Evolutionary conservation across 1,139 yeast genomes (phyloP).

Genomic region (Nakaseomyces uthaithaninus): DNA sequence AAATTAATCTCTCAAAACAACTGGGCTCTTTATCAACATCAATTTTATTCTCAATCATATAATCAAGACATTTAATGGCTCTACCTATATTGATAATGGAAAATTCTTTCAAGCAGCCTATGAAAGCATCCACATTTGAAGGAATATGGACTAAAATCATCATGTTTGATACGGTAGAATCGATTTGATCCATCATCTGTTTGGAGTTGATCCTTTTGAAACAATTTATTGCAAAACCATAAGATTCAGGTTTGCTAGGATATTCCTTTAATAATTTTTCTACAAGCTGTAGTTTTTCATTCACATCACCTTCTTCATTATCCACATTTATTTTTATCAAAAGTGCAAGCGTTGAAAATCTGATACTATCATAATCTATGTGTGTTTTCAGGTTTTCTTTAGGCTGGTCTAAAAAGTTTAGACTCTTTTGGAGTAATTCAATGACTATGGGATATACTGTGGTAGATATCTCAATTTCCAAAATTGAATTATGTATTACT

Average conservation of each 20-base stretch:
- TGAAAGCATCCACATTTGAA: slow-evolving; percentile 15
- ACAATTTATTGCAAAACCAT: slow-evolving; percentile 14
- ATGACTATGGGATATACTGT: not conserved
- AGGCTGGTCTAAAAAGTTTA: slow-evolving; percentile 13
- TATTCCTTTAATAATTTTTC: slow-evolving; percentile 17
- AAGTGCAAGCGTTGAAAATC: slow-evolving; percentile 14
- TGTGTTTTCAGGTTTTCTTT: slow-evolving; percentile 14
- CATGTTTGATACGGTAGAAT: slow-evolving; percentile 22
- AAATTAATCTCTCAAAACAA: slow-evolving; percentile 15
- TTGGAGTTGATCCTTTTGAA: slow-evolving; percentile 9
- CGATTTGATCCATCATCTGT: slow-evolving; percentile 10
- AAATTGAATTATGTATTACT: slow-evolving; percentile 19
- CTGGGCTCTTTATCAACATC: slow-evolving; percentile 14
- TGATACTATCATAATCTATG: slow-evolving; percentile 16
- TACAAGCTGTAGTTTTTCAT: slow-evolving; percentile 2
- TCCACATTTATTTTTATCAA: slow-evolving; percentile 14
- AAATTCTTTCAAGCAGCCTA: slow-evolving; percentile 21
- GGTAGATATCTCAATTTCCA: slow-evolving; percentile 9
- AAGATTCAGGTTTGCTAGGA: slow-evolving; percentile 21
- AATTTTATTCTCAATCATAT: slow-evolving; percentile 18
- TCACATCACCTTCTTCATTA: slow-evolving; percentile 1
- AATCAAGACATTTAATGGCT: slow-evolving; percentile 20
- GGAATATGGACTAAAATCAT: slow-evolving; percentile 16
- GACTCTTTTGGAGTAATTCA: slow-evolving; percentile 4
- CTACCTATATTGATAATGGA: slow-evolving; percentile 13